These are phyloP conservation scores for Exophiala sp. DNA, from an alignment of 2,329 filamentous ascomycete species.

Conservation along the genomic window DNA sequence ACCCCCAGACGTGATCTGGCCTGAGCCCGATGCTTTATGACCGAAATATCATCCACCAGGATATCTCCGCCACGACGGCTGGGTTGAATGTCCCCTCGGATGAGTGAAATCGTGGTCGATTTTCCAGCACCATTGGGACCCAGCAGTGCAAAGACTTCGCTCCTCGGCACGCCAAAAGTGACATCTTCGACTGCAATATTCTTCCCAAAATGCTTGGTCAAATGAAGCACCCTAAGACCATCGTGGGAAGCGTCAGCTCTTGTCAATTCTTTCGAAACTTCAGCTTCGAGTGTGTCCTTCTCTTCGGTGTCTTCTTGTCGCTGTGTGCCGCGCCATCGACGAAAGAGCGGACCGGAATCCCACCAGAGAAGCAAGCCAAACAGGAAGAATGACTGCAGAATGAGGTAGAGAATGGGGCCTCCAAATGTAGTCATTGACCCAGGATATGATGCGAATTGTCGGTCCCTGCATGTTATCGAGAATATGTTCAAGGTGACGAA, in stretches of 20 bases:
- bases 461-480: conserved; percentile 67
- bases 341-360: conserved; percentile 68
- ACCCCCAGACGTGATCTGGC: conserved; percentile 81
- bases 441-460: conserved; percentile 63
- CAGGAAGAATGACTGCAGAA: conserved; percentile 67
- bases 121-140: conserved; percentile 92
- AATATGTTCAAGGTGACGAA: conserved; percentile 81
- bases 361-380: conserved; percentile 74
- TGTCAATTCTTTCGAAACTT: conserved; percentile 62
- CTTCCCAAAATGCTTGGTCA: conserved; percentile 74
- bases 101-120: conserved; percentile 81
- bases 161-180: conserved; percentile 73
- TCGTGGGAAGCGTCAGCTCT: conserved; percentile 61
- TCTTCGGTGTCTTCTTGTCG: conserved; percentile 42
- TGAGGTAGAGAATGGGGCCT: conserved; percentile 77
- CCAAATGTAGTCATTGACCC: conserved; percentile 72
- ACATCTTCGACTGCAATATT: conserved; percentile 83
- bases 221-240: conserved; percentile 72
- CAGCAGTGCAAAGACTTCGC: conserved; percentile 83
- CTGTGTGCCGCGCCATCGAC: conserved; percentile 47
- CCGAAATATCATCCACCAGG: conserved; percentile 72
- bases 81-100: conserved; percentile 82
- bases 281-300: conserved; percentile 46
- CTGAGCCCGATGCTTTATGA: conserved; percentile 66
- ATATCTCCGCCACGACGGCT: conserved; percentile 70